These are phyloP conservation scores for Datisca glomerata DNA, from an alignment of 306 rosid genomes.

Conservation along the genomic window DNA sequence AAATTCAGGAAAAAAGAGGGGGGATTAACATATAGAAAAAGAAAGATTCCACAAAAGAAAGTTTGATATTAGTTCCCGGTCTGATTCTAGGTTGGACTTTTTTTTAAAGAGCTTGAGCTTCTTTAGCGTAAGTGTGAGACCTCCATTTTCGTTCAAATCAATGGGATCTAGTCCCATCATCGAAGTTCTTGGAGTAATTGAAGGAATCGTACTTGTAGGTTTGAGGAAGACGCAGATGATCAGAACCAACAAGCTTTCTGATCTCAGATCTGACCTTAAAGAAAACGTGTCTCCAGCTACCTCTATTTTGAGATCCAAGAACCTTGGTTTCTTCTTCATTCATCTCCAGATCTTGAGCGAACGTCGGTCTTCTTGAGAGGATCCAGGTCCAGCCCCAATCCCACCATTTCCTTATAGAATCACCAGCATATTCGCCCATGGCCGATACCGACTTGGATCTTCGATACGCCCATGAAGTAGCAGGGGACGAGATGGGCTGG, in stretches of 20 bases:
- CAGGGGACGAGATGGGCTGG: constrained; percentile 34
- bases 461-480: constrained; percentile 51
- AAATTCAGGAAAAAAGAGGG: no score
- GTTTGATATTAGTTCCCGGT: no score
- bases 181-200: constrained; percentile 23
- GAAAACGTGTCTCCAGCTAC: constrained; percentile 70
- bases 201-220: constrained; percentile 35
- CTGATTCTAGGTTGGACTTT: no score
- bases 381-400: constrained; percentile 73
- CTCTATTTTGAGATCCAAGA: constrained; percentile 48
- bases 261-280: constrained; percentile 65
- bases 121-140: no score
- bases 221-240: constrained; percentile 37
- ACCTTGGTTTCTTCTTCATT: constrained; percentile 67
- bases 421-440: constrained; percentile 51
- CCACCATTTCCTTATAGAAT: constrained; percentile 71
- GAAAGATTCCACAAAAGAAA: no score
- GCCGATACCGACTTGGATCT: constrained; percentile 64
- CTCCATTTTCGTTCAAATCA: no score
- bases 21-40: no score
- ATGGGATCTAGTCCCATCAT: constrained; percentile 5
- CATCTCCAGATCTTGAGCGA: constrained; percentile 79
- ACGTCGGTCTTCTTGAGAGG: constrained; percentile 56
- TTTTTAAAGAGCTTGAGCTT: no score
- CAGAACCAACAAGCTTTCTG: constrained; percentile 33